Conservation (phyloP, 495 filamentous ascomycete species). For the Hypomontagnella monticulosa region DNA sequence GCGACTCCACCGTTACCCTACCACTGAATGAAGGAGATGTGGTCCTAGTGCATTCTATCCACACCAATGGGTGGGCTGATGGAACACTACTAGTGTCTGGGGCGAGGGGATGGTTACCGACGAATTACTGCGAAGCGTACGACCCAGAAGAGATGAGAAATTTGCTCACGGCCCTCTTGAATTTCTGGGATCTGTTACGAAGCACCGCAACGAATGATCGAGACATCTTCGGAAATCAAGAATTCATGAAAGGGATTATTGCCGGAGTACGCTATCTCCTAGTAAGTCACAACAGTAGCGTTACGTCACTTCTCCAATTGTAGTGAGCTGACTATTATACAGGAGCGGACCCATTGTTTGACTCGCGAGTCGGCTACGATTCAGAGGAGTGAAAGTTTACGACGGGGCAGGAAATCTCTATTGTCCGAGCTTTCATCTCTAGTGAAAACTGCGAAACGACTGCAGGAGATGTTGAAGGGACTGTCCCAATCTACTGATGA, state of each 20-base stretch:
- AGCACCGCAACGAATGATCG: conserved; percentile 69
- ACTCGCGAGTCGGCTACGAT: conserved; percentile 81
- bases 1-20: conserved; percentile 83
- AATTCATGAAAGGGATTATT: conserved; percentile 90
- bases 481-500: conserved; percentile 62
- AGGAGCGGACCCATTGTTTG: conserved; percentile 91
- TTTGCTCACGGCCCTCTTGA: conserved; percentile 84
- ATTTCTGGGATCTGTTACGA: conserved; percentile 91
- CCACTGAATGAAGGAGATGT: conserved; percentile 91
- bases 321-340: conserved; percentile 25
- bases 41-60: conserved; percentile 94
- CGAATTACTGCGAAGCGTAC: conserved; percentile 97
- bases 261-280: conserved; percentile 90
- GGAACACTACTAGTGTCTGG: conserved; percentile 92
- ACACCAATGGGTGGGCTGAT: conserved; percentile 99
- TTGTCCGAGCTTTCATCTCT: conserved; percentile 88
- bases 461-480: conserved; percentile 70
- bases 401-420: conserved; percentile 83
- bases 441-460: conserved; percentile 83
- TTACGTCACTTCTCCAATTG: not conserved
- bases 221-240: conserved; percentile 82
- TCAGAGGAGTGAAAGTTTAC: conserved; percentile 76
- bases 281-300: conserved; percentile 63
- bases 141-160: conserved; percentile 85
- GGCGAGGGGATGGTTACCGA: conserved; percentile 94